Evolutionary conservation across 331 rosid genomes (phyloP).

Genomic region (Acacia pycnantha): DNA sequence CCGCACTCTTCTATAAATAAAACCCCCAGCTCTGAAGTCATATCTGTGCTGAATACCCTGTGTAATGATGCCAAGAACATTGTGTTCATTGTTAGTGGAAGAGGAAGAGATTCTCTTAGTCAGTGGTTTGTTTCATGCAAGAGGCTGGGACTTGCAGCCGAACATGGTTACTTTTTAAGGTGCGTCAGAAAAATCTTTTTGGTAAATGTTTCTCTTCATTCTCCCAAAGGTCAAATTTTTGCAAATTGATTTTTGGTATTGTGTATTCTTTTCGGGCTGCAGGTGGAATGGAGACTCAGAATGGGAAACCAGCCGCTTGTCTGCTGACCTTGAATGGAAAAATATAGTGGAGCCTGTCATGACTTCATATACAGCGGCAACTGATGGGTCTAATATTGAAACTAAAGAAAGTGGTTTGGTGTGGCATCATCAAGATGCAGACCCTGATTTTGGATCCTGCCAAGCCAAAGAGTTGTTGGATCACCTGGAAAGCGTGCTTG

Average conservation of each 20-base stretch:
- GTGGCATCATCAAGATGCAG: conserved; percentile 97
- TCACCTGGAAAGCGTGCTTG: conserved; percentile 90
- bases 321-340: conserved; percentile 90
- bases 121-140: conserved; percentile 83
- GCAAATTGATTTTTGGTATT: background rate
- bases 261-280: conserved; percentile 23
- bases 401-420: conserved; percentile 86
- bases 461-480: conserved; percentile 88
- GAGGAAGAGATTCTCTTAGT: conserved; percentile 68
- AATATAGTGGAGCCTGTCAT: conserved; percentile 88
- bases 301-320: conserved; percentile 76
- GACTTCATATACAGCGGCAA: conserved; percentile 83
- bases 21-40: conserved; percentile 67
- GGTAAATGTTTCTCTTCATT: background rate
- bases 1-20: conserved; percentile 72
- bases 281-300: conserved; percentile 77
- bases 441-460: conserved; percentile 93
- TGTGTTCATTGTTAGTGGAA: conserved; percentile 86
- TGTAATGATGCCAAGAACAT: conserved; percentile 79
- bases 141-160: conserved; percentile 85
- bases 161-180: conserved; percentile 91
- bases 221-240: background rate
- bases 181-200: conserved; percentile 26
- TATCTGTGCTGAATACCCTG: conserved; percentile 61
- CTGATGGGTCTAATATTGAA: conserved; percentile 91